Conservation (phyloP, 306 rosid species). For the Canavalia ensiformis region DNA sequence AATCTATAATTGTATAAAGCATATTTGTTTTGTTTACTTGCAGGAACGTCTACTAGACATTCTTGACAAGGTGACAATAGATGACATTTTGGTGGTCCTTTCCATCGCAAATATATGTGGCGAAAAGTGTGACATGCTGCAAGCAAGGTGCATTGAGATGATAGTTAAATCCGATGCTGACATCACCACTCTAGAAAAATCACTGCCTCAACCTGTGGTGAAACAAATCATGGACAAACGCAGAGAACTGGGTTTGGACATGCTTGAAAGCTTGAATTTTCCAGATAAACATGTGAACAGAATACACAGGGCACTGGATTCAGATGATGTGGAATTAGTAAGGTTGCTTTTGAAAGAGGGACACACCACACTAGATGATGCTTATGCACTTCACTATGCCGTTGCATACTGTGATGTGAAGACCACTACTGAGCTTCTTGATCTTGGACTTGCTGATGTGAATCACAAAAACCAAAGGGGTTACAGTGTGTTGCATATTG, state of each 20-base stretch:
- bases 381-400: constrained; percentile 74
- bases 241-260: constrained; percentile 46
- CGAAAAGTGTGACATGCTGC: constrained; percentile 54
- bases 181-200: constrained; percentile 60
- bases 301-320: constrained; percentile 75
- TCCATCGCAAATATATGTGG: constrained; percentile 61
- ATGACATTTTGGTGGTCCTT: constrained; percentile 66
- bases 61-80: constrained; percentile 57
- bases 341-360: constrained; percentile 71
- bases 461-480: constrained; percentile 67
- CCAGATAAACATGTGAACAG: constrained; percentile 69
- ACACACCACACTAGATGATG: constrained; percentile 69
- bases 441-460: constrained; percentile 70
- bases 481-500: constrained; percentile 66
- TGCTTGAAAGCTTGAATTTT: constrained; percentile 27
- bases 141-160: constrained; percentile 51
- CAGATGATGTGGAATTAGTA: constrained; percentile 72
- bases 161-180: constrained; percentile 62
- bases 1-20: not conserved
- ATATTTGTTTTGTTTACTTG: constrained; percentile 40
- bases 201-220: constrained; percentile 54
- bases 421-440: constrained; percentile 69
- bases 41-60: constrained; percentile 63
- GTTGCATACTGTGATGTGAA: constrained; percentile 73
- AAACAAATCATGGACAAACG: constrained; percentile 58